Conservation (phyloP, 2,329 filamentous ascomycete species). For the Ophiostoma angusticollis region DNA sequence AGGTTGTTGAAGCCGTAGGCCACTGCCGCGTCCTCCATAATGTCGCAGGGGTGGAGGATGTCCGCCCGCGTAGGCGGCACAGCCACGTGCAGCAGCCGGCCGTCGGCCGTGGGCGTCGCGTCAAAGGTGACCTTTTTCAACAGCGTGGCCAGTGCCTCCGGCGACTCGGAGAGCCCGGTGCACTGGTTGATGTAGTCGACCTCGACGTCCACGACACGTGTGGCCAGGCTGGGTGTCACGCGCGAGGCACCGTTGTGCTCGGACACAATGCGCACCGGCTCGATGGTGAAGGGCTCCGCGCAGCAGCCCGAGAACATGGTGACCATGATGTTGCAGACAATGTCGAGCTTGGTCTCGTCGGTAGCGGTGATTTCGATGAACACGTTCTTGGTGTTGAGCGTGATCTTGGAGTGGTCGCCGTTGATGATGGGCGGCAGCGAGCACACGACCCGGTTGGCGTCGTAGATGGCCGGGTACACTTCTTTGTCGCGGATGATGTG, state of each 20-base stretch:
- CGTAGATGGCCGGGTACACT: constrained; percentile 91
- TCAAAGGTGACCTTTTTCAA: constrained; percentile 80
- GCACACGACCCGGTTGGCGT: constrained; percentile 74
- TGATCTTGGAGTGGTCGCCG: constrained; percentile 92
- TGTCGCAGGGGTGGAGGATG: constrained; percentile 89
- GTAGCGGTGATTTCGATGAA: constrained; percentile 93
- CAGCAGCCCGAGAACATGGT: constrained; percentile 96
- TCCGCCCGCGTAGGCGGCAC: constrained; percentile 86
- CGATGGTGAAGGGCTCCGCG: constrained; percentile 77
- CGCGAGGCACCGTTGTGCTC: constrained; percentile 79
- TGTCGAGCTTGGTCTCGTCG: constrained; percentile 89
- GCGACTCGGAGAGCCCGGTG: constrained; percentile 66
- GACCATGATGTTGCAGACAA: constrained; percentile 70
- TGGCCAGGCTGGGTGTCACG: constrained; percentile 67
- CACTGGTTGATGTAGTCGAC: constrained; percentile 90
- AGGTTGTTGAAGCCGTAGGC: constrained; percentile 97
- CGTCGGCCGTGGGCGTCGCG: constrained; percentile 59
- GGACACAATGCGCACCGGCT: constrained; percentile 85
- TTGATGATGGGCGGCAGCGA: constrained; percentile 98
- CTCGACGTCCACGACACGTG: constrained; percentile 66
- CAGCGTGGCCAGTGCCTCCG: constrained; percentile 63
- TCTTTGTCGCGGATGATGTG: constrained; percentile 91
- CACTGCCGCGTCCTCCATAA: constrained; percentile 97
- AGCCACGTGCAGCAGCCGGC: constrained; percentile 64
- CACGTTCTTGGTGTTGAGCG: constrained; percentile 77